Evolutionary conservation across 2,329 filamentous ascomycete species (phyloP), one percentile per base, ranked within the genome.

Genomic region (Arthrobotrys sinensis): DNA sequence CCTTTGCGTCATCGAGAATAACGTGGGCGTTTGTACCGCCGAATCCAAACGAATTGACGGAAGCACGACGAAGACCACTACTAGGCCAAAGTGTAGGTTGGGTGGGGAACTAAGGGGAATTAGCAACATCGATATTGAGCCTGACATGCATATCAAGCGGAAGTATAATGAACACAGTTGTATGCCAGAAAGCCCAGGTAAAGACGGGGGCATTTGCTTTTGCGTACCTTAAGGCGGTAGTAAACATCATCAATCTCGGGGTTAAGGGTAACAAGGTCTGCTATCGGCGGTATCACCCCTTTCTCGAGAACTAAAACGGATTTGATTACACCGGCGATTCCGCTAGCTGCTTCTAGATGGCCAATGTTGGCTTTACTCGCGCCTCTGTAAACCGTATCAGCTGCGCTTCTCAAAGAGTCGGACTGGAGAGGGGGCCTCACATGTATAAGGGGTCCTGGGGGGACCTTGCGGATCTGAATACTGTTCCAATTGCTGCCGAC

Each of bases 341-440:
- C 88, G 3, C 87, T 86, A 8, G 86, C 86, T 3, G 86, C 88
- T 80, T 88, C 88, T 0, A 88, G 83, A 80, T 89, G 87, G 2
- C 87, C 88, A 38, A 89, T 86, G 65, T 88, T 89, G 0, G 88
- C 86, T 80, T 89, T 89, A 64, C 88, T 80, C 0, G 87, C 88
- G 2, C 87, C 88, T 1, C 89, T 75, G 43, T 21, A 60, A 7
- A 32, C n/a, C n/a, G n/a, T n/a, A n/a, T n/a, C n/a, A n/a, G n/a
- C n/a, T n/a, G n/a, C n/a, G n/a, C n/a, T 6, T 19, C 21, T 32
- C 24, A n/a, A 10, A 4, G 21, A 85, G 14, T 86, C 79, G 1
- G 89, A 81, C 0, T 87, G 87, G 0, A 83, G 83, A 1, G 84
- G 82, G 0, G 34, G 11, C 21, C 60, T 73, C 52, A 75, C 70